Conservation (phyloP, 495 filamentous ascomycete genomes). For the Hypoxylon lenormandii region DNA sequence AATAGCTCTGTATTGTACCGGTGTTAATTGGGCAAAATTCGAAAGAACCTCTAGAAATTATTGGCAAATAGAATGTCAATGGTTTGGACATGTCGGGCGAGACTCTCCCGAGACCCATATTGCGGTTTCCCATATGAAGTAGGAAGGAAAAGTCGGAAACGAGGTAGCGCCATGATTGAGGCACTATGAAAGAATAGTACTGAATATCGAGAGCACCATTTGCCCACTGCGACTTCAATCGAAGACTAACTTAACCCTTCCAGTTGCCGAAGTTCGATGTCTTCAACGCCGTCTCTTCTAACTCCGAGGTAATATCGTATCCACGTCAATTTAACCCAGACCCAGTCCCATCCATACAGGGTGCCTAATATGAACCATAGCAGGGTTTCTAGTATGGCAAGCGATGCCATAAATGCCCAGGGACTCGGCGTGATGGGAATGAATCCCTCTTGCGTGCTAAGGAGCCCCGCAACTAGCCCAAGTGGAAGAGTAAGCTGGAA, state of each 20-base stretch:
- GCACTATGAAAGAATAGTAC: too few species aligned
- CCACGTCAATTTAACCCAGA: neutral
- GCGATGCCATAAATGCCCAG: neutral
- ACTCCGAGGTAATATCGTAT: neutral
- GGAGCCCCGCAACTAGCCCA: neutral
- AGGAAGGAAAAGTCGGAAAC: too few species aligned
- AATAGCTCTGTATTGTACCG: too few species aligned
- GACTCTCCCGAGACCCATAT: too few species aligned
- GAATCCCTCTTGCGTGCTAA: conserved; percentile 2
- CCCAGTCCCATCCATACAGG: neutral
- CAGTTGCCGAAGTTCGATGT: conserved; percentile 1
- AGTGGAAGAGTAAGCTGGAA: neutral
- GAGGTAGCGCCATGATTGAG: too few species aligned
- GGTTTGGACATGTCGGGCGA: too few species aligned
- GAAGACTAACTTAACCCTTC: conserved; percentile 1
- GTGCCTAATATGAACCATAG: neutral
- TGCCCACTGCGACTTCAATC: neutral
- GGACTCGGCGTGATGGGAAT: neutral
- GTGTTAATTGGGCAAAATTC: too few species aligned
- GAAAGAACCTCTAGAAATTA: too few species aligned
- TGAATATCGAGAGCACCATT: too few species aligned
- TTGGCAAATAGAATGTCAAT: too few species aligned
- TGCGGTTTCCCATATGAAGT: too few species aligned
- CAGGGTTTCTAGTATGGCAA: neutral
- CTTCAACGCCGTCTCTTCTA: neutral